Percentiles rank a stretch among this genome's conserved stretches.
phyloP scores from a whole-genome alignment of 495 filamentous ascomycete genomes.

The Tuber melanosporum region DNA sequence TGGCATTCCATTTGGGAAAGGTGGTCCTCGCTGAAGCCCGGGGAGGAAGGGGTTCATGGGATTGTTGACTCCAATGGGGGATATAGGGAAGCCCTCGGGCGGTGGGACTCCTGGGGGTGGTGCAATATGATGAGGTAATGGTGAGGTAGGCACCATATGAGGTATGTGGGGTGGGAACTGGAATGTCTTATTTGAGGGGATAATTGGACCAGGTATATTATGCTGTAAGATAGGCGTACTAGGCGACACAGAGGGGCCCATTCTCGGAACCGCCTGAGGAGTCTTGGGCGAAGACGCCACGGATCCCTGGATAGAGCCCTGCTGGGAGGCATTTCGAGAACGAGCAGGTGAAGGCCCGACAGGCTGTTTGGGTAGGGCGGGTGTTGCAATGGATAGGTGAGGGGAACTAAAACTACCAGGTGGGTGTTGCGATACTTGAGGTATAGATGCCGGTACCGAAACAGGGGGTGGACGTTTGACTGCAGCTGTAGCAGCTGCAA shows the following conservation, averaged over 20 bases:
- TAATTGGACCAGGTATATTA: conserved; percentile 52
- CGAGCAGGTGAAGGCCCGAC: conserved; percentile 61
- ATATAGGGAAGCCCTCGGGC: conserved; percentile 43
- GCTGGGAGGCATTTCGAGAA: conserved; percentile 69
- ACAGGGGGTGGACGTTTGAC: conserved; percentile 50
- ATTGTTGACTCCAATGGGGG: conserved; percentile 42
- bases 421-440: conserved; percentile 45
- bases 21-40: conserved; percentile 48
- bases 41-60: conserved; percentile 51
- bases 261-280: conserved; percentile 49
- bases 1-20: conserved; percentile 43
- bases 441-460: conserved; percentile 47
- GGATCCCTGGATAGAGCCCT: conserved; percentile 73
- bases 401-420: conserved; percentile 60
- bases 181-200: conserved; percentile 47
- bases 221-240: conserved; percentile 53
- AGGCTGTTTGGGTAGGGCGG: conserved; percentile 63
- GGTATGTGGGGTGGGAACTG: conserved; percentile 36
- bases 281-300: conserved; percentile 63
- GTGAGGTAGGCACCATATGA: conserved; percentile 30
- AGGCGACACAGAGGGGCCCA: conserved; percentile 63
- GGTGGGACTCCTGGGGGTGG: conserved; percentile 44
- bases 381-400: conserved; percentile 67
- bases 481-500: conserved; percentile 45
- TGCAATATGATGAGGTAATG: conserved; percentile 43